Evolutionary conservation across 2,329 filamentous ascomycete species (phyloP), one percentile per base, ranked within the genome.

Genomic region (Cercospora canescens): DNA sequence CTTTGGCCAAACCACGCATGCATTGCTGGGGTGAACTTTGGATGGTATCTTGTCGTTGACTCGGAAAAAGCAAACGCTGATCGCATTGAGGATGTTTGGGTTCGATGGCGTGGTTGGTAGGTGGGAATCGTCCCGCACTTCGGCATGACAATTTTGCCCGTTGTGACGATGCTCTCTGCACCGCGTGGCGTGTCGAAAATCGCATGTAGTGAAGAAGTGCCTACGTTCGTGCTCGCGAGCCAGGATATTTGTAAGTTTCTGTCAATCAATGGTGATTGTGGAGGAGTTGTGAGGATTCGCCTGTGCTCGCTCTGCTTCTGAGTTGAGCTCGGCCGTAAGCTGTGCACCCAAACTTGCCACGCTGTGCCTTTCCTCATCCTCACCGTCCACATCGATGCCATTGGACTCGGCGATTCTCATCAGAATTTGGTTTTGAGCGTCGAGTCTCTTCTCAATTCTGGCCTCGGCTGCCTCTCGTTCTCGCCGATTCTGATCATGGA

Each of bases 1-100:
- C 80, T 94, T 7, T 94, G 89, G 88, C 91, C 91, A 0, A 94
- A 94, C 72, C 92, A 95, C 79, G 88, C 91, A 37, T 95, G 92
- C 76, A 89, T 94, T 71, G 86, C 91, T 1, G 89, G 90, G 0
- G 88, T 88, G 0, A 86, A 87, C 30, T 91, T 89, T 79, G 87
- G 85, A 1, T 92, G 87, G 84, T 95, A 93, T 79, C 80, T 93
- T 21, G 81, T 94, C 35, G 87, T 94, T 1, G 91, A 94, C 77
- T 87, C 86, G 30, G 79, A 81, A 60, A 84, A 82, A 0, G 80
- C 81, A 24, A 84, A 87, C 70, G 83, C 89, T 66, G 84, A 86
- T 71, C 83, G 92, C 67, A 82, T 91, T 39, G 64, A 69, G n/a
- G 92, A 94, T 81, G 85, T 94, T 24, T 94, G 91, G 91, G 81